Base-by-base conservation (phyloP, 495 filamentous ascomycete genomes). In the Penicillium psychrofluorescens region DNA sequence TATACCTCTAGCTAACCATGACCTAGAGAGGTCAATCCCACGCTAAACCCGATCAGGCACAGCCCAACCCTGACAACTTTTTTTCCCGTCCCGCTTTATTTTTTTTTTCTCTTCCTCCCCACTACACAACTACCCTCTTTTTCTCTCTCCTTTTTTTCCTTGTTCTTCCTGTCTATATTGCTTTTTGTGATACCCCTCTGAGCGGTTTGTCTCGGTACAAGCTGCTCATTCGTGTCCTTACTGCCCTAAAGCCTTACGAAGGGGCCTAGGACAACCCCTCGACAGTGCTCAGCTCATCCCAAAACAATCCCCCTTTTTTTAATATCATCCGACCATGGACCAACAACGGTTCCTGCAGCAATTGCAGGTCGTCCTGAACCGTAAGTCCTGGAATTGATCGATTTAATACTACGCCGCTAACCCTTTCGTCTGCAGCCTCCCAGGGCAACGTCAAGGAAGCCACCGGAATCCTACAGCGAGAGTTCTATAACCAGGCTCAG, bases 381-480 rank as follows among this genome's bases (percentile, higher is more conserved):
- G 85, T 88, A 68, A 66, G 83, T 79, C 32, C 10, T 3, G 2
- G 32, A 3, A 10, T 34, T 34, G 3, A 22, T 34, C 4, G 4
- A 34, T 8, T 34, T 12, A 34, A 34, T 7, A 6, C 9, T 2
- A 34, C n/a, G 9, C 29, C 27, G 38, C 51, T 50, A 45, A 54
- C 41, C 41, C 49, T 45, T 38, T 44, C 16, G 43, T 35, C 33
- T 57, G 15, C 46, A 66, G 66, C 64, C 45, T 54, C 68, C 55
- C 61, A 75, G 63, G 60, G 58, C 39, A 64, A 68, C 52, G 81
- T 98, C 58, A 95, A 95, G 74, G 78, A 84, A 41, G 89, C 89
- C 30, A 98, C 92, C n/a, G 78, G 82, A 9, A 78, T 84, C 48
- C 78, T 98, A 38, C 90, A 90, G 64, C 88, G 91, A 58, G 86